Percentiles rank a stretch among this genome's conserved stretches.
Evolutionary conservation across 306 rosid genomes (phyloP).

Genomic region (Luffa aegyptiaca): DNA sequence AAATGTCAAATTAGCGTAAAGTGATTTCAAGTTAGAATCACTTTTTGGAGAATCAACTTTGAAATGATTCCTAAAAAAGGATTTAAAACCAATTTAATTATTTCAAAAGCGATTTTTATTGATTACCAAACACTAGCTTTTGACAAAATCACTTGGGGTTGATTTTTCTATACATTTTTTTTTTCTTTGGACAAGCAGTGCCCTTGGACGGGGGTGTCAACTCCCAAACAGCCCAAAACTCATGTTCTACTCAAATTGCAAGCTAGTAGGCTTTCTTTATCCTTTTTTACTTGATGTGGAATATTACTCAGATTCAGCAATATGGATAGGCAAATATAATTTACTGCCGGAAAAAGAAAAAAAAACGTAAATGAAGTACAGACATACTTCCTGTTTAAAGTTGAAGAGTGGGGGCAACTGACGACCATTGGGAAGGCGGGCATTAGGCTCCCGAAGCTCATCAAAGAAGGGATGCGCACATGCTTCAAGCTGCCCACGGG

Average conservation of each 20-base stretch:
- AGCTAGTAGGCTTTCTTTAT: neutral
- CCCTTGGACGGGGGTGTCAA: neutral
- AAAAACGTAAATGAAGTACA: slow-evolving; percentile 6
- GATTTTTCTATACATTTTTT: neutral
- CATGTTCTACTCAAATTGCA: neutral
- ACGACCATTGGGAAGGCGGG: slow-evolving; percentile 79
- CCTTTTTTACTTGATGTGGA: neutral
- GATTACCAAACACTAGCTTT: neutral
- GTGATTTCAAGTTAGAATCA: too few species aligned
- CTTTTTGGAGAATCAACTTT: too few species aligned
- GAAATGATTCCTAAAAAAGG: neutral
- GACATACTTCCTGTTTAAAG: slow-evolving; percentile 86
- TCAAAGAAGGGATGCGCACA: slow-evolving; percentile 88
- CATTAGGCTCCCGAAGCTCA: slow-evolving; percentile 83
- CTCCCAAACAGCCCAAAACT: neutral
- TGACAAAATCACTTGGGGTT: neutral
- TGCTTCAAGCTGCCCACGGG: slow-evolving; percentile 72
- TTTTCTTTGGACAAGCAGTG: neutral
- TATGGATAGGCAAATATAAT: neutral
- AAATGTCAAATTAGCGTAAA: too few species aligned
- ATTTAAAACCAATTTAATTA: neutral
- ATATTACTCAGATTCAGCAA: neutral
- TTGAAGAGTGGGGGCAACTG: slow-evolving; percentile 74
- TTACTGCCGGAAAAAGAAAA: neutral
- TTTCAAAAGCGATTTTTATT: neutral